Conservation (phyloP, 1,139 yeast species). For the Candida glucosophila region DNA sequence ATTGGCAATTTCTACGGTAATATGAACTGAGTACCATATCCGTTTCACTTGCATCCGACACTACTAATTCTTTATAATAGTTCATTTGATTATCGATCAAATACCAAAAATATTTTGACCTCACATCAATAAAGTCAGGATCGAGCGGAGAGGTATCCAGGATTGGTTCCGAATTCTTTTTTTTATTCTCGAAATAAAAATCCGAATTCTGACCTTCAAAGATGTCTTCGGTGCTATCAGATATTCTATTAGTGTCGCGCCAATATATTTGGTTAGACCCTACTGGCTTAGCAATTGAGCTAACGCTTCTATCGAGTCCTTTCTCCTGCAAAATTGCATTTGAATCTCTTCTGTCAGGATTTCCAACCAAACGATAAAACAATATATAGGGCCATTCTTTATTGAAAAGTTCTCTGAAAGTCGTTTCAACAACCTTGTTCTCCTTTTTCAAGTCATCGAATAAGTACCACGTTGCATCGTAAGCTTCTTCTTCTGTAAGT, state of each 20-base stretch:
- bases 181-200: constrained; percentile 29
- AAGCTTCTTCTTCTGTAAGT: constrained; percentile 27
- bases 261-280: constrained; percentile 30
- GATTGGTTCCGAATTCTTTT: constrained; percentile 13
- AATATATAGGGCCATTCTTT: constrained; percentile 65
- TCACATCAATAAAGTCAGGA: constrained; percentile 32
- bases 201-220: too few relatives aligned
- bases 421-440: constrained; percentile 33
- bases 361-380: constrained; percentile 55
- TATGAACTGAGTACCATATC: constrained; percentile 25
- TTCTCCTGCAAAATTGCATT: neutral
- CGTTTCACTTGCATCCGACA: constrained; percentile 8
- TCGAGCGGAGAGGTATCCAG: constrained; percentile 27
- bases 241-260: constrained; percentile 16
- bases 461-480: constrained; percentile 50
- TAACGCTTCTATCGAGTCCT: too few relatives aligned
- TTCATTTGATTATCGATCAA: constrained; percentile 32
- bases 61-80: constrained; percentile 28
- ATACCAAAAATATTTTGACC: constrained; percentile 45
- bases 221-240: constrained; percentile 2
- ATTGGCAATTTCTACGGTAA: constrained; percentile 35
- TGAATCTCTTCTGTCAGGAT: constrained; percentile 4
- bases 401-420: constrained; percentile 49
- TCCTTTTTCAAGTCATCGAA: constrained; percentile 55
- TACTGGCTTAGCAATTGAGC: constrained; percentile 20